A percentile compares a stretch with the other conserved stretches of the same genome.
These are phyloP conservation scores for Aspergillus uvarum DNA, from an alignment of 2,329 filamentous ascomycete species.

Conservation along the genomic window DNA sequence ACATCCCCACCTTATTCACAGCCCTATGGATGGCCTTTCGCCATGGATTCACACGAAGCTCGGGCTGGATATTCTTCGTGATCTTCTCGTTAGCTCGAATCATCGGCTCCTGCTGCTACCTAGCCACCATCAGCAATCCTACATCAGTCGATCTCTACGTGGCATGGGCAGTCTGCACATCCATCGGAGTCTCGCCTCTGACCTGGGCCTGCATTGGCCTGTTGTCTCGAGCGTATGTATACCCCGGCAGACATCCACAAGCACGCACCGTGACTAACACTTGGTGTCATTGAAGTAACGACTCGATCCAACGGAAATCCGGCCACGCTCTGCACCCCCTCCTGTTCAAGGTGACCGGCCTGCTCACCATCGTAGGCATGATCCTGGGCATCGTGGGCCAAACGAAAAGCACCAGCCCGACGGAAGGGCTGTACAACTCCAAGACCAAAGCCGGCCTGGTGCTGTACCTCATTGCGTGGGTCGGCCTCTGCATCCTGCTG, in stretches of 20 bases:
- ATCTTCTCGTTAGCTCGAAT: conserved; percentile 55
- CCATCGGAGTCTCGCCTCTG: conserved; percentile 51
- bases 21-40: conserved; percentile 32
- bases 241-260: background rate
- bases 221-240: conserved; percentile 36
- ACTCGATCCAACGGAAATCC: conserved; percentile 22
- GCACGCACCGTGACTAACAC: too few relatives aligned
- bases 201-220: conserved; percentile 50
- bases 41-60: conserved; percentile 43
- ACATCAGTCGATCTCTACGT: conserved; percentile 36
- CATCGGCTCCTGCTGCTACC: conserved; percentile 51
- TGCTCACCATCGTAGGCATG: conserved; percentile 34
- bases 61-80: conserved; percentile 56
- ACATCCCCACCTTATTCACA: conserved; percentile 34
- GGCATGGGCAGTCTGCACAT: conserved; percentile 47
- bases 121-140: conserved; percentile 50
- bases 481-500: conserved; percentile 37
- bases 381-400: conserved; percentile 47
- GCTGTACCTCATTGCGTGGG: conserved; percentile 46
- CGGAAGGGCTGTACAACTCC: conserved; percentile 35
- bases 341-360: conserved; percentile 31
- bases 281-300: conserved; percentile 17
- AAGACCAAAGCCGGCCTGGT: conserved; percentile 45
- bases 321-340: conserved; percentile 21
- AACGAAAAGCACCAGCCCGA: conserved; percentile 20